Base-by-base conservation (phyloP, 352 stramenopile genomes). In the Phytopythium boreale region DNA sequence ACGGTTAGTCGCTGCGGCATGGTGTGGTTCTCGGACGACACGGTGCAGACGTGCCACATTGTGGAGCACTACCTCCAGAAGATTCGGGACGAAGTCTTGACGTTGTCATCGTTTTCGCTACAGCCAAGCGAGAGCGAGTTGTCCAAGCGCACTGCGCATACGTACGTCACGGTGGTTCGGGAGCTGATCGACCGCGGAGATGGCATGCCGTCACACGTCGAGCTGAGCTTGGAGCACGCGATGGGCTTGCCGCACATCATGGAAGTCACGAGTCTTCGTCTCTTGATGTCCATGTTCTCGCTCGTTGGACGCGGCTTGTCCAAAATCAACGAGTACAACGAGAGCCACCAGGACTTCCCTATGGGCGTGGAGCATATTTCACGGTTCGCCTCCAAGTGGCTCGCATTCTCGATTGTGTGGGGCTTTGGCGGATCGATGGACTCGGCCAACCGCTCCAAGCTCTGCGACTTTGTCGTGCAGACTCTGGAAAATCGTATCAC, bases 1-100 rank as follows among this genome's bases (percentile, higher is more conserved):
- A 99, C 98, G n/a, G 98, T 99, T 44, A 99, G 90, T 88, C 95
- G 98, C 56, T 99, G 98, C 71, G 98, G 98, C 26, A 99, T 99
- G 97, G 93, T 99, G 34, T 99, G 97, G 97, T 99, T 99, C 70
- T 98, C 94, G 34, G 82, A 96, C 34, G 96, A 98, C 52, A 99
- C 94, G 15, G 87, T 99, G 56, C 90, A 97, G 43, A 93, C 89
- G 27, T 74, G 68, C 17, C 89, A 98, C 67, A 98, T 99, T 22
- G 82, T 95, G 9, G 85, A 95, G 61, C 83, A 95, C 47, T 92
- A 92, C 70, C 63, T 96, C 51, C 72, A 87, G 29, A 86, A 81
- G 62, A 93, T 93, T 39, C 75, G 72, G 0, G 75, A 88, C 56
- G 85, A 93, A 34, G 56, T 83, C n/a, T 88, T 84, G 26, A 69